These are phyloP conservation scores for Hirsutella minnesotensis DNA, from an alignment of 2,329 filamentous ascomycete species.

Conservation along the genomic window DNA sequence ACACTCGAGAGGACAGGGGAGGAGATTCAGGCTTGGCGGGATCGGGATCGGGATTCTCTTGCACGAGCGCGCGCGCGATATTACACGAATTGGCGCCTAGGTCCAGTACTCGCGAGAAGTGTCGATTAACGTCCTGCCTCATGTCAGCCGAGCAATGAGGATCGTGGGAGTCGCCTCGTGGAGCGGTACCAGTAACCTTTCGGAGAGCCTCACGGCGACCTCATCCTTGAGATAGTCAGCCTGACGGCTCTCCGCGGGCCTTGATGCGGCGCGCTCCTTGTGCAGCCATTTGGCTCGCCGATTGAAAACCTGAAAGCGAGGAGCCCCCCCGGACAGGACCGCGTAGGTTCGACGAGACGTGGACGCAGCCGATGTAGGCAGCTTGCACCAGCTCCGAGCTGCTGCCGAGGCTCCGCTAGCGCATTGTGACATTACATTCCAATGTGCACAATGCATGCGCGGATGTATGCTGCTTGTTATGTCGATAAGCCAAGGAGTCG, in stretches of 20 bases:
- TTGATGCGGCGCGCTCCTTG: slow-evolving; percentile 69
- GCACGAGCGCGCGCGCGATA: slow-evolving; percentile 69
- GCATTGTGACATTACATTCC: slow-evolving; percentile 19
- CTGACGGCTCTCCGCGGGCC: slow-evolving; percentile 60
- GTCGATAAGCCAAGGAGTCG: neutral
- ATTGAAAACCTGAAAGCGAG: slow-evolving; percentile 86
- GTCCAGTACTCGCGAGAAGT: slow-evolving; percentile 76
- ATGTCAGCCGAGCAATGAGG: neutral
- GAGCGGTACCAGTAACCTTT: slow-evolving; percentile 59
- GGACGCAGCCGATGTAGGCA: slow-evolving; percentile 8
- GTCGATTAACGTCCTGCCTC: slow-evolving; percentile 75
- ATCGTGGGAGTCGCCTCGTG: neutral
- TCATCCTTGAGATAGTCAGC: slow-evolving; percentile 93
- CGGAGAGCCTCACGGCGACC: slow-evolving; percentile 71
- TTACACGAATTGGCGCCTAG: slow-evolving; percentile 95
- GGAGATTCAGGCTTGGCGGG: slow-evolving; percentile 42
- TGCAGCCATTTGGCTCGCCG: slow-evolving; percentile 78
- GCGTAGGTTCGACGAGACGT: slow-evolving; percentile 51
- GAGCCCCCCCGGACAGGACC: slow-evolving; percentile 62
- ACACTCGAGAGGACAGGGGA: slow-evolving; percentile 60
- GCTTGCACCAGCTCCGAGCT: slow-evolving; percentile 13
- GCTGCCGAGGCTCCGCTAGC: slow-evolving; percentile 11
- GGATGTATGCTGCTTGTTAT: too few species aligned
- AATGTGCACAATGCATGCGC: slow-evolving; percentile 3
- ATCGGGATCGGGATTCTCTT: slow-evolving; percentile 53